Base-by-base conservation (phyloP, 1,284 basidiomycete species). In the Serendipita sp. region DNA sequence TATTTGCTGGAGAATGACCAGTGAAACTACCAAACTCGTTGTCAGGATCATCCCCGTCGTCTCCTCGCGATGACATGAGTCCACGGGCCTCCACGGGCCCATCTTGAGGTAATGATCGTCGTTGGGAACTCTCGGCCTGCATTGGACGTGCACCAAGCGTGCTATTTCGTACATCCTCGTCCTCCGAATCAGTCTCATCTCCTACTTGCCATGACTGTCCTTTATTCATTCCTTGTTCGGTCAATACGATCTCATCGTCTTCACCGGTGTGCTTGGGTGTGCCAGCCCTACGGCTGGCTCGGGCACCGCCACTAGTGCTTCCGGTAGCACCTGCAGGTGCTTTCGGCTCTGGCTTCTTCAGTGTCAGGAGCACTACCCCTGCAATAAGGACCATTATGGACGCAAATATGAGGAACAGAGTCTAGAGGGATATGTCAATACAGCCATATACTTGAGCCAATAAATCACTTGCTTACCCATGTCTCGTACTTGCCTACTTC, bases 301-400 rank as follows among this genome's bases (percentile, higher is more conserved):
- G 17, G 26, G 15, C 32, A 32, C 26, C 26, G 22, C 26, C 22
- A 32, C 6, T n/a, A 4, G 26, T 10, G n/a, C 3, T 26, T 30
- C 32, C n/a, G 15, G 29, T 30, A 30, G 53, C 26, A 8, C 15
- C 34, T 58, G 15, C 26, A 26, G 15, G 10, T 17, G 53, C 8
- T 32, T n/a, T 58, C 15, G 73, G 73, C 60, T 88, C 88, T 0
- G 88, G 88, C 69, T 91, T 91, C 75, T 91, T 89, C 74, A 87
- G 82, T 3, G 88, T 91, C 42, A 92, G 77, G 3, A 91, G 79
- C 34, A 93, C 86, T 45, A 96, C 93, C 2, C 93, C 93, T 0
- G 80, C 82, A 55, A 96, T 87, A 63, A 96, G 83, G 50, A 94
- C 79, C 43, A 82, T 74, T 67, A 96, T 93, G 1, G 90, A 91